These are phyloP conservation scores for Halophytophthora batemanensis DNA, from an alignment of 352 stramenopile species.

Conservation along the genomic window DNA sequence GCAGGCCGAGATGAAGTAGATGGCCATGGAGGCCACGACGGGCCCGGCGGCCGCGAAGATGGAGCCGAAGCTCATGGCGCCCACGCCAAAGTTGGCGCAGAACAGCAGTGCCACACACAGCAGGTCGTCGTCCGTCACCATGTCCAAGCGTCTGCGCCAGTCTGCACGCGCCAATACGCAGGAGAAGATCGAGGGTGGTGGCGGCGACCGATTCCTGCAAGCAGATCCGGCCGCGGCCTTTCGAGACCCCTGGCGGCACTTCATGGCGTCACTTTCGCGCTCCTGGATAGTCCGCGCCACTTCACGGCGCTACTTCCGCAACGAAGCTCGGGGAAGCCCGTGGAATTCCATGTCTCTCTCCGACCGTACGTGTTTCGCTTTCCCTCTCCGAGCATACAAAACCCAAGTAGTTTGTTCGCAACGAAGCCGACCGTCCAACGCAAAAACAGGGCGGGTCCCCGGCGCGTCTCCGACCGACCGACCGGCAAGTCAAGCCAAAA, in stretches of 20 bases:
- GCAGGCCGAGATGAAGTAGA: constrained; percentile 78
- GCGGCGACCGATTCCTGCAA: background rate
- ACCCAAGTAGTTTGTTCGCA: background rate
- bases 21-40: constrained; percentile 47
- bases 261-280: no score
- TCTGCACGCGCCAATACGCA: background rate
- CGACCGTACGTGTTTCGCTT: no score
- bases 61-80: constrained; percentile 69
- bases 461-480: constrained; percentile 28
- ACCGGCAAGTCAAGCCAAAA: constrained; percentile 1
- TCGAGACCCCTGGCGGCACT: background rate
- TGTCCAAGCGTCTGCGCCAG: constrained; percentile 1
- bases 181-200: background rate
- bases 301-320: background rate
- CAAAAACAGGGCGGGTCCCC: constrained; percentile 2
- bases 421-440: constrained; percentile 1
- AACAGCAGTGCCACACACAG: constrained; percentile 67
- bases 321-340: no score
- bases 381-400: background rate
- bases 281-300: no score
- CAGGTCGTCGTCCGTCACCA: constrained; percentile 39
- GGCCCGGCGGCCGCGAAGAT: constrained; percentile 59
- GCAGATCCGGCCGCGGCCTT: background rate
- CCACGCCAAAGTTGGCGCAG: constrained; percentile 70
- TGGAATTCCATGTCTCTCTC: no score